Evolutionary conservation across 768 basidiomycete species (phyloP).

Genomic region (Gelatoporia subvermispora): DNA sequence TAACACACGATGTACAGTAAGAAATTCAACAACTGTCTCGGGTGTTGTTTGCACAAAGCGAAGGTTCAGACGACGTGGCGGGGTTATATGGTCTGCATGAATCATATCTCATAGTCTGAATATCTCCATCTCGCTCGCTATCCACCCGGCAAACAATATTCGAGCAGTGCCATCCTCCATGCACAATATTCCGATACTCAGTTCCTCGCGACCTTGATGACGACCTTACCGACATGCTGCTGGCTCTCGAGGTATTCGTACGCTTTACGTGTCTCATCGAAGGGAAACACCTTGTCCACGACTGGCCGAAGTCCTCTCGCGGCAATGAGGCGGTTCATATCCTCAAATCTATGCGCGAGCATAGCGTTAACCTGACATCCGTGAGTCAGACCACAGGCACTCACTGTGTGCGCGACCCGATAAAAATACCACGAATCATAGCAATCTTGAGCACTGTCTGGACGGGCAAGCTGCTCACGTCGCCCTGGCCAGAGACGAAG

Average conservation of each 20-base stretch:
- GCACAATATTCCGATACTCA: no score
- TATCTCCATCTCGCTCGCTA: no score
- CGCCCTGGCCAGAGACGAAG: constrained; percentile 28
- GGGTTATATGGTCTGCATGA: no score
- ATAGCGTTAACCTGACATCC: no score
- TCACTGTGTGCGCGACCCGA: constrained; percentile 53
- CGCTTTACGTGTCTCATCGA: constrained; percentile 47
- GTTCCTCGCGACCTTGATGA: constrained; percentile 39
- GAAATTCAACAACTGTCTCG: no score
- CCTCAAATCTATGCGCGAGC: constrained; percentile 43
- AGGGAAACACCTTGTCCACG: constrained; percentile 54
- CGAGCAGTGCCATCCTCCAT: no score
- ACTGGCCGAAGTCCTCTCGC: constrained; percentile 44
- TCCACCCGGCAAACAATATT: no score
- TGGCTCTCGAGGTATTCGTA: constrained; percentile 50
- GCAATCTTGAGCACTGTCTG: constrained; percentile 17
- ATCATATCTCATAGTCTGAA: no score
- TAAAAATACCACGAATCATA: constrained; percentile 42
- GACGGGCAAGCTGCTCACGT: constrained; percentile 4
- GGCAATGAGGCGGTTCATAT: constrained; percentile 45
- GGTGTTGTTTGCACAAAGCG: no score
- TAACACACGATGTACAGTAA: no score
- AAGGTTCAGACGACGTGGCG: no score
- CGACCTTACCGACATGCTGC: constrained; percentile 58
- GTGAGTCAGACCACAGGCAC: no score